Evolutionary conservation across 441 rosid genomes (phyloP), one percentile per base, ranked within the genome.

Genomic region (California macrophylla): DNA sequence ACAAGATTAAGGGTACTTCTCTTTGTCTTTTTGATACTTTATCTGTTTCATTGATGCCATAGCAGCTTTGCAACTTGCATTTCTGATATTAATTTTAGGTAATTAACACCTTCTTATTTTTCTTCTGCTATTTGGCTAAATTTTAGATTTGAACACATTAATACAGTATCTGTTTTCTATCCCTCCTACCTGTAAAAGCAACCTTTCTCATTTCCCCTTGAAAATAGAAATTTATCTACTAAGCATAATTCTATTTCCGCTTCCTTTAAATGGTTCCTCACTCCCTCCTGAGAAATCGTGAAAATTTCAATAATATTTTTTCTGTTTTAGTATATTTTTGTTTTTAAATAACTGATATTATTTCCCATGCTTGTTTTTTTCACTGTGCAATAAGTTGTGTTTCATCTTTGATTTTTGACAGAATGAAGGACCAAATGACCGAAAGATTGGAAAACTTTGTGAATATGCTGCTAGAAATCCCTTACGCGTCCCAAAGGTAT

Each of bases 391-490:
- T 50, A 50, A 16, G 4, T 50, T 50, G 21, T 25, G 18, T 12
- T 12, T 26, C 25, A 6, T 60, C 64, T 60, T 60, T 25, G 64
- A 60, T 25, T 24, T 73, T 79, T 71, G 71, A 75, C 85, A 94
- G 98, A 93, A 81, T 66, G 90, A 85, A 56, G 88, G 84, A 76
- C 91, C 96, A 38, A 90, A 90, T 76, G 97, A 94, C 71, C 83
- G 98, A 72, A 90, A 88, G 75, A 90, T 90, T 8, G 91, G 90
- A 71, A 94, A 88, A 82, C 93, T 94, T 74, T 94, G 98, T 79
- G 98, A 94, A 66, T 94, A 91, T 85, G 96, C 86, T 36, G 85
- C 86, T 45, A 88, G 82, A 80, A 94, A 94, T 71, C 97, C 98
- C 20, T 76, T 94, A 74, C 83, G 97, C 70, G 87, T 94, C 66